Percentiles rank a stretch among this genome's conserved stretches.
Evolutionary conservation across 345 rosid genomes (phyloP).

Genomic region (Syzygium aromaticum): DNA sequence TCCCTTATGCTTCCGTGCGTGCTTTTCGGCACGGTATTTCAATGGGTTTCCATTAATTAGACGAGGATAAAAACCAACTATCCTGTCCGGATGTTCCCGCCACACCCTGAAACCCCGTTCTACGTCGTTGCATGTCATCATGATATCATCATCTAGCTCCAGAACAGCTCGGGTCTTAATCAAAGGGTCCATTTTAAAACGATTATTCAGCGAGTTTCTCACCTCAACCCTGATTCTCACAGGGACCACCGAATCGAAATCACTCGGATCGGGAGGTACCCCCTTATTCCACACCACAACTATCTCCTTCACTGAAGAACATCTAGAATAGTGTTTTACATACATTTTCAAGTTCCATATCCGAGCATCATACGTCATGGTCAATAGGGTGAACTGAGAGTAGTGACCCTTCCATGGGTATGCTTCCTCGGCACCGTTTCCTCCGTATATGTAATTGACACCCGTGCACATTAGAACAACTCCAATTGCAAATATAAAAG

Average conservation of each 20-base stretch:
- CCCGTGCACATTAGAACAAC: slow-evolving; percentile 45
- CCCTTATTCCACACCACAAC: slow-evolving; percentile 99
- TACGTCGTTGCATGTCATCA: slow-evolving; percentile 75
- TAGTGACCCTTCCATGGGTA: slow-evolving; percentile 54
- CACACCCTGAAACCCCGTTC: slow-evolving; percentile 87
- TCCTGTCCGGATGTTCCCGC: slow-evolving; percentile 80
- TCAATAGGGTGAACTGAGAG: slow-evolving; percentile 82
- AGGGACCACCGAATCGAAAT: slow-evolving; percentile 80
- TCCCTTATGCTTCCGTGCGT: slow-evolving; percentile 58
- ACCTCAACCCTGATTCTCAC: slow-evolving; percentile 76
- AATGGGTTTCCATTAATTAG: slow-evolving; percentile 36
- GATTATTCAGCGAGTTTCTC: slow-evolving; percentile 71
- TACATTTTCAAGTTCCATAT: slow-evolving; percentile 97
- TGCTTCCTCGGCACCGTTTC: slow-evolving; percentile 71
- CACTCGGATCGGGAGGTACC: slow-evolving; percentile 43
- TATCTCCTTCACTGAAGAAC: slow-evolving; percentile 87
- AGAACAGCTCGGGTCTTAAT: slow-evolving; percentile 79
- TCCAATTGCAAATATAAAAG: slow-evolving; percentile 36
- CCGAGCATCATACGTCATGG: slow-evolving; percentile 97
- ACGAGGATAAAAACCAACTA: slow-evolving; percentile 93
- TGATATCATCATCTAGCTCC: slow-evolving; percentile 93
- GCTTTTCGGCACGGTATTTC: slow-evolving; percentile 71
- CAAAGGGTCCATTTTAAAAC: slow-evolving; percentile 62
- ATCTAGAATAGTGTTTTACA: slow-evolving; percentile 83
- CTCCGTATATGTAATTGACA: slow-evolving; percentile 58